Evolutionary conservation across 2,329 filamentous ascomycete species (phyloP).

Genomic region (Xylariaceae sp.): DNA sequence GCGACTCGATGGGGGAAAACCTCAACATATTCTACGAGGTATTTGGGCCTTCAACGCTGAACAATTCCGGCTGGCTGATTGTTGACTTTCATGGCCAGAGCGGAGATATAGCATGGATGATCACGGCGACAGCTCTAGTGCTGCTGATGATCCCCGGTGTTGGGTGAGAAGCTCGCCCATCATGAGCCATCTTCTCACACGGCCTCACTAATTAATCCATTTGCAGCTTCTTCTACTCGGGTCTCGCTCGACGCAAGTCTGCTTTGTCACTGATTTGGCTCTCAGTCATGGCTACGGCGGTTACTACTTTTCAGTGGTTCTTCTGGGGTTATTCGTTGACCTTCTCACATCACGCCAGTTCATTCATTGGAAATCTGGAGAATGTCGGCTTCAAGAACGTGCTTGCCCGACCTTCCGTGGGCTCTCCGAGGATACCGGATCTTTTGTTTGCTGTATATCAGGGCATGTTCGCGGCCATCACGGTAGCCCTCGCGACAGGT

Average conservation of each 20-base stretch:
- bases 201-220: conserved; percentile 9
- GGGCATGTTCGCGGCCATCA: conserved; percentile 84
- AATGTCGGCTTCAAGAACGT: conserved; percentile 79
- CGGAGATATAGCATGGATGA: conserved; percentile 81
- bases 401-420: conserved; percentile 69
- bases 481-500: conserved; percentile 76
- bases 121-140: conserved; percentile 75
- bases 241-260: conserved; percentile 81
- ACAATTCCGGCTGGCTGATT: conserved; percentile 21
- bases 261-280: conserved; percentile 88
- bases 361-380: conserved; percentile 69
- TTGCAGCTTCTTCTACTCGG: conserved; percentile 79
- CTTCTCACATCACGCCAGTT: conserved; percentile 71
- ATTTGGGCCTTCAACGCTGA: conserved; percentile 27
- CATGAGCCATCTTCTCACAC: background rate
- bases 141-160: conserved; percentile 91
- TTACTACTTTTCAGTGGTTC: conserved; percentile 90
- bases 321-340: conserved; percentile 84
- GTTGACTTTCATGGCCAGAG: conserved; percentile 38
- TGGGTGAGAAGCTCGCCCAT: conserved; percentile 45
- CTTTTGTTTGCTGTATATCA: conserved; percentile 81
- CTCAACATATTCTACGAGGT: conserved; percentile 77
- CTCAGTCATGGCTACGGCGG: conserved; percentile 77
- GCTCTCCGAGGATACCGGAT: conserved; percentile 68
- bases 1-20: conserved; percentile 61